Base-by-base conservation (phyloP, 2,329 filamentous ascomycete genomes). In the Onygenales sp. region DNA sequence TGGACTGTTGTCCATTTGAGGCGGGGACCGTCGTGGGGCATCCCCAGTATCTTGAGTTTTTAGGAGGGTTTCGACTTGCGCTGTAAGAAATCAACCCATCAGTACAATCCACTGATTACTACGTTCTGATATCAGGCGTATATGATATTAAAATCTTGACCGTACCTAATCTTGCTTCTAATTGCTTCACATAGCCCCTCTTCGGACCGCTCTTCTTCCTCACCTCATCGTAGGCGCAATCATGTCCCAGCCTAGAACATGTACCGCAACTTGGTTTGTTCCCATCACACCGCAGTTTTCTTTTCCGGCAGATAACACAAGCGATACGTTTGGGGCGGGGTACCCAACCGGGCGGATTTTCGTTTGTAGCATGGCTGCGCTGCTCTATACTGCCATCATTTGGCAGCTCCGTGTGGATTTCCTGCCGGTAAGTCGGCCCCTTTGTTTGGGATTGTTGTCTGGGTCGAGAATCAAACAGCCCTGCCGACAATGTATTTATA, bases 181-280 rank as follows among this genome's bases (percentile, higher is more conserved):
- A 73, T 55, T 90, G 86, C 76, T 95, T 95, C 57, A 95, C 91
- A 67, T 96, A 95, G 62, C 91, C 91, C 66, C 91, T 81, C 75
- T 95, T 95, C 2, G 91, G 91, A 2, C 91, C 91, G 68, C 90
- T 95, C 81, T 95, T 95, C 73, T 89, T 88, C 67, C 91, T 82
- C 62, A 92, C 86, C 73, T 95, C 90, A 66, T 95, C 90, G 66
- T 95, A 95, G 57, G 87, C 84, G 73, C 91, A 95, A 53, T 85
- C 81, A 70, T 96, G 91, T 43, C 87, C 85, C 50, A 95, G 75
- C n/a, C 91, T 79, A 35, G 87, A 84, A 70, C 91, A 96, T 31
- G 90, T 95, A 63, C 86, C 89, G 67, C 91, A 95, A 61, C 86
- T 89, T 21, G 91, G 91, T 58, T 87, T 84, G 51, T 80, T 75